These are phyloP conservation scores for Pichia cephalocereana DNA, from an alignment of 805 yeast species.

Conservation along the genomic window DNA sequence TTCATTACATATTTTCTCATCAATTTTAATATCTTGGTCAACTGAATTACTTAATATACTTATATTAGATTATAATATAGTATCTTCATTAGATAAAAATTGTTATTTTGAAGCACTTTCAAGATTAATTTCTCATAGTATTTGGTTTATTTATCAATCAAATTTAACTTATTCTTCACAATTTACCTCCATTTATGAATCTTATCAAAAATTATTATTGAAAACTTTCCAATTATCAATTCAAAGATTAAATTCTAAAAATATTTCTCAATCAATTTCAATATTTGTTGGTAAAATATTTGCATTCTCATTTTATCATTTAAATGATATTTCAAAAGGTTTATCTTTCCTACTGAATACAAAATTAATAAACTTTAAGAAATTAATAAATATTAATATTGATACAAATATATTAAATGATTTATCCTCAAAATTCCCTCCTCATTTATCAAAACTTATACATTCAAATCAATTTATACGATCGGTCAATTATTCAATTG, in stretches of 20 bases:
- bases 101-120: conserved; percentile 49
- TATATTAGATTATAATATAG: conserved; percentile 24
- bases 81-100: conserved; percentile 38
- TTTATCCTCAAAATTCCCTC: conserved; percentile 15
- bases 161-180: conserved; percentile 7
- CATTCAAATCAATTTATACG: conserved; percentile 16
- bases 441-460: conserved; percentile 17
- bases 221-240: conserved; percentile 48
- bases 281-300: conserved; percentile 67
- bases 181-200: conserved; percentile 16
- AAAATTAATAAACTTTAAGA: conserved; percentile 36
- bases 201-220: conserved; percentile 31
- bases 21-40: conserved; percentile 43
- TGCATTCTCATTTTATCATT: conserved; percentile 50
- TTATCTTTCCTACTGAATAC: conserved; percentile 48
- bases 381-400: conserved; percentile 11
- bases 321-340: conserved; percentile 49
- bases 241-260: conserved; percentile 37
- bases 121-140: conserved; percentile 36
- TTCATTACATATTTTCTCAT: conserved; percentile 3
- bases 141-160: conserved; percentile 29
- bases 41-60: conserved; percentile 28
- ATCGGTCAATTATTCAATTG: conserved; percentile 19
- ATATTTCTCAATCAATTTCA: conserved; percentile 43
- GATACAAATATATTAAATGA: conserved; percentile 7